A percentile compares a stretch with the other conserved stretches of the same genome.
These are phyloP conservation scores for Ambrosia artemisiifolia DNA, from an alignment of 129 eudicot species.

Conservation along the genomic window DNA sequence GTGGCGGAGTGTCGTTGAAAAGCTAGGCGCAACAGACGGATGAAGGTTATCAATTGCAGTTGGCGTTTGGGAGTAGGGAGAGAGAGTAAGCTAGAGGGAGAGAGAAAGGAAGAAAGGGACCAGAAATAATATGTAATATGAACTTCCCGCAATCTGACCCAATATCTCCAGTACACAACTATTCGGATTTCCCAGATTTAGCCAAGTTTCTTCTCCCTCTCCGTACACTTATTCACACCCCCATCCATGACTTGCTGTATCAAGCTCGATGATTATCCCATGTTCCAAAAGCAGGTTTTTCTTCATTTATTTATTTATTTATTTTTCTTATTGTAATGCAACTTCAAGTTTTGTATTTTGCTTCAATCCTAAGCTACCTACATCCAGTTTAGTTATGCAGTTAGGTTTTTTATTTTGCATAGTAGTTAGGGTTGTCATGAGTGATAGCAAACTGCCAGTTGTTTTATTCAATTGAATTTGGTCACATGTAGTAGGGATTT, in stretches of 20 bases:
- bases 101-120: too few relatives aligned
- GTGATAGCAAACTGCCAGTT: too few relatives aligned
- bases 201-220: slow-evolving; percentile 13
- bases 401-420: neutral
- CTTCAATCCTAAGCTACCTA: slow-evolving; percentile 11
- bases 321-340: too few relatives aligned
- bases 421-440: too few relatives aligned
- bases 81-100: too few relatives aligned
- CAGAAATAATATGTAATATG: too few relatives aligned
- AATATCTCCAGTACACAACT: slow-evolving; percentile 2
- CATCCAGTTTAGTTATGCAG: neutral
- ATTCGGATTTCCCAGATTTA: slow-evolving; percentile 24
- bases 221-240: neutral
- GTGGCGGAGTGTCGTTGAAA: slow-evolving; percentile 49
- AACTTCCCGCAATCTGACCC: slow-evolving; percentile 30
- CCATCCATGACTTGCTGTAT: neutral
- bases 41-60: slow-evolving; percentile 87
- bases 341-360: slow-evolving; percentile 20
- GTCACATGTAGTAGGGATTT: slow-evolving; percentile 12
- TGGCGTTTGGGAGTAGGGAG: too few relatives aligned
- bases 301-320: too few relatives aligned
- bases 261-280: too few relatives aligned
- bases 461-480: slow-evolving; percentile 17
- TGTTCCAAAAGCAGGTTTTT: too few relatives aligned
- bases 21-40: slow-evolving; percentile 97